A percentile compares a stretch with the other conserved stretches of the same genome.
Evolutionary conservation across 805 yeast genomes (phyloP).

Genomic region (Nakazawaea siamensis): DNA sequence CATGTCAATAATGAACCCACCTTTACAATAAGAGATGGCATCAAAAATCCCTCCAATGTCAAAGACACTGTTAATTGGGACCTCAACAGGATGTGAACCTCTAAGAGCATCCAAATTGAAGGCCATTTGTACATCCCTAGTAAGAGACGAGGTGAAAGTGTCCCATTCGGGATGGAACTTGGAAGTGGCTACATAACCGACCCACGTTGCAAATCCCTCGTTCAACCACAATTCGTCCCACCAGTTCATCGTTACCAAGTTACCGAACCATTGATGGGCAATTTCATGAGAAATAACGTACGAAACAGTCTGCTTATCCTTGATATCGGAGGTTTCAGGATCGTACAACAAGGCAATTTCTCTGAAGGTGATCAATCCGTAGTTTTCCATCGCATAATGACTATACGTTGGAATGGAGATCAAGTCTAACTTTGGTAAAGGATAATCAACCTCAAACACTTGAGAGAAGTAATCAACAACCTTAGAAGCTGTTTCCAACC

Average conservation of each 20-base stretch:
- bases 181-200: constrained; percentile 64
- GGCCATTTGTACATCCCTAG: constrained; percentile 43
- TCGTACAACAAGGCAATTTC: constrained; percentile 48
- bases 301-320: constrained; percentile 62
- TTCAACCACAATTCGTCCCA: constrained; percentile 90
- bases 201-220: constrained; percentile 88
- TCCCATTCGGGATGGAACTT: constrained; percentile 76
- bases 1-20: constrained; percentile 75
- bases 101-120: constrained; percentile 47
- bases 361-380: constrained; percentile 73
- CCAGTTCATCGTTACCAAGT: constrained; percentile 87
- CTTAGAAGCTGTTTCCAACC: constrained; percentile 37
- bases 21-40: constrained; percentile 73
- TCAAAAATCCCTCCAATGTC: constrained; percentile 82
- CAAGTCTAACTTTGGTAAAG: constrained; percentile 75
- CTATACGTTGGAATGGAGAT: constrained; percentile 73
- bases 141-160: constrained; percentile 49
- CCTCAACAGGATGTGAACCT: constrained; percentile 76
- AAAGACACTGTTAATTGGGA: constrained; percentile 67
- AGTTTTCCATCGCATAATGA: constrained; percentile 89
- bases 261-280: constrained; percentile 91
- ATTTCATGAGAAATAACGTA: constrained; percentile 81
- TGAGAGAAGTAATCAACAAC: constrained; percentile 41
- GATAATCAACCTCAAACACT: constrained; percentile 49
- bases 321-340: constrained; percentile 34